Conservation (phyloP, 306 rosid genomes). For the Chamaecrista fasciculata region DNA sequence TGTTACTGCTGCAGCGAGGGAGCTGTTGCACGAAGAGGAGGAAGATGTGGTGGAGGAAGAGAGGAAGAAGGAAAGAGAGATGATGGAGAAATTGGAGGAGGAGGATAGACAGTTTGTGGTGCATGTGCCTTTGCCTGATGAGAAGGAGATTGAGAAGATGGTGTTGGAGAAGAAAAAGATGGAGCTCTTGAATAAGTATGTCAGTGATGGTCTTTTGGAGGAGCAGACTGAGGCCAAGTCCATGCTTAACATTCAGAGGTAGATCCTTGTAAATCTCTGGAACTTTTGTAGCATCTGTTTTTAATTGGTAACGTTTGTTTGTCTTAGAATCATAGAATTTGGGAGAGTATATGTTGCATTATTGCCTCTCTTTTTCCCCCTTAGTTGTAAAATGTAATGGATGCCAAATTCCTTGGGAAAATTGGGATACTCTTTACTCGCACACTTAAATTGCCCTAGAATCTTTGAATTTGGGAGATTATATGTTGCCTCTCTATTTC, state of each 20-base stretch:
- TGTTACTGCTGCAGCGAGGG: constrained; percentile 47
- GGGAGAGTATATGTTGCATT: not conserved
- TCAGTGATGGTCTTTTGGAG: constrained; percentile 65
- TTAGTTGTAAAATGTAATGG: constrained; percentile 16
- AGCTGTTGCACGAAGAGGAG: constrained; percentile 73
- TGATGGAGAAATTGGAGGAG: constrained; percentile 35
- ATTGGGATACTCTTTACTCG: constrained; percentile 3
- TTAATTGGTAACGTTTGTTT: not conserved
- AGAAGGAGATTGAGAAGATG: constrained; percentile 91
- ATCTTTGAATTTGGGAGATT: too few species aligned
- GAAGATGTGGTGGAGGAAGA: constrained; percentile 82
- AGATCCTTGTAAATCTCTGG: constrained; percentile 17
- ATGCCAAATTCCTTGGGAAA: constrained; percentile 15
- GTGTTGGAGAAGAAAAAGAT: constrained; percentile 88
- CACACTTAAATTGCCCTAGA: too few species aligned
- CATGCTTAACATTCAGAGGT: constrained; percentile 78
- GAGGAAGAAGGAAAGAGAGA: constrained; percentile 48
- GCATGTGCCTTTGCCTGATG: constrained; percentile 89
- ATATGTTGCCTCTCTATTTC: too few species aligned
- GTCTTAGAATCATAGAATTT: not conserved
- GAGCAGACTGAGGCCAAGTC: constrained; percentile 68
- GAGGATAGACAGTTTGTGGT: constrained; percentile 73
- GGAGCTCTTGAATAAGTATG: constrained; percentile 71
- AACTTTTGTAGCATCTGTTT: not conserved
- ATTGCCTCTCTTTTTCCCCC: not conserved